Conservation (phyloP, 768 basidiomycete genomes). For the Hortiboletus campestris region DNA sequence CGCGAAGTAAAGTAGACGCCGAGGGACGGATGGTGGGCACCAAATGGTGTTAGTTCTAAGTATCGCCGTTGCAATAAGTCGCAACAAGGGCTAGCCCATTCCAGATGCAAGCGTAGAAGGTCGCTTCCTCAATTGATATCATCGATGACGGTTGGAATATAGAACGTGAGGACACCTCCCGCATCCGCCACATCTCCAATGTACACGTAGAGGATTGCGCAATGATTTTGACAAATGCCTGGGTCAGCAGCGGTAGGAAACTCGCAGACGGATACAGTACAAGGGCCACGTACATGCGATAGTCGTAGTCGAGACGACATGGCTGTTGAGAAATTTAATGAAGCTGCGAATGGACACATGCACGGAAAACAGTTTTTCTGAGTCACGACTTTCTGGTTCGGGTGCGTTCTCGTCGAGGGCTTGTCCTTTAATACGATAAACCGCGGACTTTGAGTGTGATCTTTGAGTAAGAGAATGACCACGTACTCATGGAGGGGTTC, state of each 20-base stretch:
- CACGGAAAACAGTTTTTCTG: conserved; percentile 59
- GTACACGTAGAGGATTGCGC: conserved; percentile 86
- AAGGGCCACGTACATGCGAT: conserved; percentile 68
- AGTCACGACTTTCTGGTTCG: conserved; percentile 46
- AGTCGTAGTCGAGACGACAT: conserved; percentile 78
- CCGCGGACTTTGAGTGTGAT: background rate
- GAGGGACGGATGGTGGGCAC: background rate
- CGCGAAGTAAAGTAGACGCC: background rate
- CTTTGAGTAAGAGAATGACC: background rate
- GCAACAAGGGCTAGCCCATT: background rate
- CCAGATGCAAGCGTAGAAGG: background rate
- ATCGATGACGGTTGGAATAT: conserved; percentile 76
- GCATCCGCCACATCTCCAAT: conserved; percentile 77
- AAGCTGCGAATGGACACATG: conserved; percentile 73
- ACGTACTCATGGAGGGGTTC: conserved; percentile 56
- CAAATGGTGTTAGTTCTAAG: background rate
- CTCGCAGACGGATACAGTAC: background rate
- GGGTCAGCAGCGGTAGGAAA: background rate
- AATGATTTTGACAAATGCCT: conserved; percentile 84
- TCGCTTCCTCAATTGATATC: conserved; percentile 37
- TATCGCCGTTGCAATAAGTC: background rate
- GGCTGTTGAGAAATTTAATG: conserved; percentile 76
- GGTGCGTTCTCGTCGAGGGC: conserved; percentile 32
- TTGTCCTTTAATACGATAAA: conserved; percentile 18
- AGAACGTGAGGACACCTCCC: conserved; percentile 85